These are phyloP conservation scores for Diospyros lotus DNA, from an alignment of 148 eudicot genomes.

Conservation along the genomic window DNA sequence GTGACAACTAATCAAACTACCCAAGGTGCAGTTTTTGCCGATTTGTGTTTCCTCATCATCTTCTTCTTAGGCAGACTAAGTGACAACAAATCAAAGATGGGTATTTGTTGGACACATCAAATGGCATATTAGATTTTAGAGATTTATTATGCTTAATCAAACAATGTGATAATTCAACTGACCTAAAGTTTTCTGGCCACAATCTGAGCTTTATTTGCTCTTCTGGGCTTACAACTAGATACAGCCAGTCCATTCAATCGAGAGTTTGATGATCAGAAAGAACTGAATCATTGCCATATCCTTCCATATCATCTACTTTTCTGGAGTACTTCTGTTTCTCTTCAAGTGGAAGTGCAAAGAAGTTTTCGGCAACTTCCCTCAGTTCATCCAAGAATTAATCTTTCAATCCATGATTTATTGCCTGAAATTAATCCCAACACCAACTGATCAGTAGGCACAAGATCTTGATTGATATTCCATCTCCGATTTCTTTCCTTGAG, in stretches of 20 bases:
- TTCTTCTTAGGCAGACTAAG: no score
- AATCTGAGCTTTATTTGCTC: conserved; percentile 22
- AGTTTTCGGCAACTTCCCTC: conserved; percentile 23
- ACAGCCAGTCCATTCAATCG: conserved; percentile 39
- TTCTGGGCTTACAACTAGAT: conserved; percentile 26
- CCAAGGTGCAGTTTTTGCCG: no score
- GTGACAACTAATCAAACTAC: no score
- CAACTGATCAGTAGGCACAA: no score
- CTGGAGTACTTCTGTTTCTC: conserved; percentile 32
- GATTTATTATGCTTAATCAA: no score
- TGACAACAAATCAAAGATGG: no score
- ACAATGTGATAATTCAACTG: neutral
- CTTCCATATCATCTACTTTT: conserved; percentile 18
- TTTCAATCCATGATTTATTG: conserved; percentile 34
- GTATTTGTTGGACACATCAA: no score
- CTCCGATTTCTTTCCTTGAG: no score
- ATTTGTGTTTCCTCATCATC: no score
- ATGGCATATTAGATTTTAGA: no score
- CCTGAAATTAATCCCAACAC: conserved; percentile 17
- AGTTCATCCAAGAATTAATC: conserved; percentile 34
- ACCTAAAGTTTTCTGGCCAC: conserved; percentile 52
- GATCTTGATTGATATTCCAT: no score
- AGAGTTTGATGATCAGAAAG: conserved; percentile 16
- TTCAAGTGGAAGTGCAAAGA: conserved; percentile 34
- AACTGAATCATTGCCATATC: conserved; percentile 33